Conservation (phyloP, 441 rosid genomes). For the Flueggea neowawraea region DNA sequence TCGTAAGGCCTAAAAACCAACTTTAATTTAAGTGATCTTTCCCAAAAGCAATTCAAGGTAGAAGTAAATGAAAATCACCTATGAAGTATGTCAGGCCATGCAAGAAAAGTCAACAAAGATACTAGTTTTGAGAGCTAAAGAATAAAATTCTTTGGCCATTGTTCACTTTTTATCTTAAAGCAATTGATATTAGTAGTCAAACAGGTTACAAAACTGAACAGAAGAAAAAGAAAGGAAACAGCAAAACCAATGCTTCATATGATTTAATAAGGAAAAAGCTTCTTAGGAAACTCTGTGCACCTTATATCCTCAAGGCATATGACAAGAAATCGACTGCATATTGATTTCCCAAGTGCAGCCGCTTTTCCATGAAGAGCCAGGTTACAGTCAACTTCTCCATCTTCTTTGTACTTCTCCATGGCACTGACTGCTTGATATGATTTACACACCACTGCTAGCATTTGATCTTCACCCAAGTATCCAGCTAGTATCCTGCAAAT, state of each 20-base stretch:
- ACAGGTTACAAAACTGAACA: too few relatives aligned
- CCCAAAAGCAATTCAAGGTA: neutral
- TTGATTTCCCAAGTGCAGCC: slow-evolving; percentile 33
- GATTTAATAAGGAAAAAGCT: neutral
- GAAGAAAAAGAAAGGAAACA: neutral
- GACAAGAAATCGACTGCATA: slow-evolving; percentile 42
- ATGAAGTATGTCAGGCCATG: too few relatives aligned
- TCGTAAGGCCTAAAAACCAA: slow-evolving; percentile 31
- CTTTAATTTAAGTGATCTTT: neutral
- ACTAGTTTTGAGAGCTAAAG: too few relatives aligned
- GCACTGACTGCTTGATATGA: slow-evolving; percentile 29
- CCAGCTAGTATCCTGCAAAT: slow-evolving; percentile 50
- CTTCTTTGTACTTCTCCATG: slow-evolving; percentile 30
- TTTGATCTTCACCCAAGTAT: slow-evolving; percentile 60
- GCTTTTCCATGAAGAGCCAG: slow-evolving; percentile 42
- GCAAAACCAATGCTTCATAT: too few relatives aligned
- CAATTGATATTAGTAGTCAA: too few relatives aligned
- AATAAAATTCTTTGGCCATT: too few relatives aligned
- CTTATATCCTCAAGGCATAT: slow-evolving; percentile 51
- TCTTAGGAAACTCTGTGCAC: slow-evolving; percentile 19
- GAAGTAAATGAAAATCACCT: too few relatives aligned
- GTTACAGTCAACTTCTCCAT: slow-evolving; percentile 32
- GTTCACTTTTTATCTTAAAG: too few relatives aligned
- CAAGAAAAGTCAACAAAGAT: too few relatives aligned
- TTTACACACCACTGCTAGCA: slow-evolving; percentile 65